These are phyloP conservation scores for Rauvolfia tetraphylla DNA, from an alignment of 257 asterid genomes.

Conservation along the genomic window DNA sequence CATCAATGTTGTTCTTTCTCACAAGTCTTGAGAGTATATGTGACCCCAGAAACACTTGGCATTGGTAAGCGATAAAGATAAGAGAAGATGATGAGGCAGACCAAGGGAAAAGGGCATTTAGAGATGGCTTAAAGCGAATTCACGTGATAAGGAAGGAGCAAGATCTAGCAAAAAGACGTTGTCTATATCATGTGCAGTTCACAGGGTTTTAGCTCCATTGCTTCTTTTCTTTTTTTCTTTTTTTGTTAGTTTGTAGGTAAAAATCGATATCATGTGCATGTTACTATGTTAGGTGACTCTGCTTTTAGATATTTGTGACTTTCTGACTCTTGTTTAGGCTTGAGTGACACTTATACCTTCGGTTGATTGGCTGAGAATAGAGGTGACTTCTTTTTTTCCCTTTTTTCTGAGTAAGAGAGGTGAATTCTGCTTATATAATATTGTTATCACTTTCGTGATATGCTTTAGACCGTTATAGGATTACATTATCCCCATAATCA, in stretches of 20 bases:
- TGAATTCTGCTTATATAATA: too few species aligned
- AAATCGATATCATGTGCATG: slow-evolving; percentile 20
- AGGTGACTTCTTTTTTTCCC: neutral
- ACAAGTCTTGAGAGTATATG: too few species aligned
- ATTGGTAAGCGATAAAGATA: too few species aligned
- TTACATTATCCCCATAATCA: neutral
- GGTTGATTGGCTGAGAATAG: neutral
- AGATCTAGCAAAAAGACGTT: slow-evolving; percentile 19
- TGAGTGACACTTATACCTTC: neutral
- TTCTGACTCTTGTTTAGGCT: neutral
- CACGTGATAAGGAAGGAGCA: slow-evolving; percentile 43
- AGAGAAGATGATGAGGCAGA: neutral
- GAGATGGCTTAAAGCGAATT: neutral
- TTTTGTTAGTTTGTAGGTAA: too few species aligned
- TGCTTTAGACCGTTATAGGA: neutral
- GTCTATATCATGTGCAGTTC: slow-evolving; percentile 18
- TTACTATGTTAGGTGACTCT: neutral
- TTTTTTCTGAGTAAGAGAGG: too few species aligned
- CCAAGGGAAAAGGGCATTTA: neutral
- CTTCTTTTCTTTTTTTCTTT: neutral
- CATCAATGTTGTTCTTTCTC: neutral
- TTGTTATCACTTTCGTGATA: too few species aligned
- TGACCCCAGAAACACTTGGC: too few species aligned
- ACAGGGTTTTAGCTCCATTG: neutral
- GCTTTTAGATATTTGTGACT: slow-evolving; percentile 2